Base-by-base conservation (phyloP, 495 filamentous ascomycete species). In the Elasticomyces elasticus region DNA sequence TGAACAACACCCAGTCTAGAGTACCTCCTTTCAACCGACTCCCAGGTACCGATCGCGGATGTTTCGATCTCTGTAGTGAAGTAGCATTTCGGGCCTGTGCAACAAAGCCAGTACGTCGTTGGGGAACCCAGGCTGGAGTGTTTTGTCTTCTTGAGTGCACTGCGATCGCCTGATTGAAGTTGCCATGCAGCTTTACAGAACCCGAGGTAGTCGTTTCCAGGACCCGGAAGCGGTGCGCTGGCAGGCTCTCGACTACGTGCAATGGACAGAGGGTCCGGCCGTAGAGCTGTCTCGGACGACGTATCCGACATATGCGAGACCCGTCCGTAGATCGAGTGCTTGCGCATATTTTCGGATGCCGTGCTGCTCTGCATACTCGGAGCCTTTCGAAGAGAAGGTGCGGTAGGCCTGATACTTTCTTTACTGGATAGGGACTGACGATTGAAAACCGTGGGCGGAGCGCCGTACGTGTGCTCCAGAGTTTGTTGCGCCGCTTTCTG, bases 191-290 rank as follows among this genome's bases (percentile, higher is more conserved):
- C 35, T 28, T 51, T 51, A 33, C 49, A 51, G 31, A 51, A 51
- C 2, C 49, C 49, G 30, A 51, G 49, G 28, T 51, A 51, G 49
- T 51, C 37, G 49, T 51, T 51, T 20, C 31, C 28, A 5, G 20
- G 49, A 31, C 35, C 26, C 3, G 49, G 49, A 20, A 6, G 40
- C 40, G 30, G 30, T 33, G 15, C 15, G 30, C 30, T 33, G 30
- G 30, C 30, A 33, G 30, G 30, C 30, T 33, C 30, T 15, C 15
- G 30, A 15, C 7, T 7, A 15, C 15, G 30, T 33, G 30, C 7
- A 15, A 33, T 33, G 30, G 15, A 7, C 30, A 33, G 15, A 15
- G 30, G 30, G 15, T 33, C 15, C 7, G 30, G 30, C 15, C 7
- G 30, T 7, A 33, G 15, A 7, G 7, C 30, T 33, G 30, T 7